Evolutionary conservation across 352 stramenopile genomes (phyloP).

Genomic region (Pythium volutum): DNA sequence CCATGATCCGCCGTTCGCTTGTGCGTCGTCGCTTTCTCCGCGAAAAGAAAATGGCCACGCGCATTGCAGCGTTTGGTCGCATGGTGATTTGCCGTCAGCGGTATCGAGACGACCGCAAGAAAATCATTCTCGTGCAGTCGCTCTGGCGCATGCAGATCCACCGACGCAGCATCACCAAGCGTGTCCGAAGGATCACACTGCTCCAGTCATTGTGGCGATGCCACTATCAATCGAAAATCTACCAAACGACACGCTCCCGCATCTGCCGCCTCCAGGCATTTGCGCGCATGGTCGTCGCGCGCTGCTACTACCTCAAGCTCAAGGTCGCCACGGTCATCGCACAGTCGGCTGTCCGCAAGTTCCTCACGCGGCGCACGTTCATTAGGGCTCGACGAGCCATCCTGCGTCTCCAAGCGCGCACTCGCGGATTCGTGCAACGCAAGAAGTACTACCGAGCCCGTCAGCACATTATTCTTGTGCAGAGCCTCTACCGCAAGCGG

Average conservation of each 20-base stretch:
- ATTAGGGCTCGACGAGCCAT: slow-evolving; percentile 58
- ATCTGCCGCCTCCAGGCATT: slow-evolving; percentile 72
- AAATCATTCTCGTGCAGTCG: slow-evolving; percentile 77
- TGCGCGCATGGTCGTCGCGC: slow-evolving; percentile 57
- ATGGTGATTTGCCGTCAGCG: slow-evolving; percentile 77
- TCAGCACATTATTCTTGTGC: slow-evolving; percentile 60
- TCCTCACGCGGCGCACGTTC: slow-evolving; percentile 62
- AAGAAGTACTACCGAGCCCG: slow-evolving; percentile 52
- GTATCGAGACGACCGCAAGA: slow-evolving; percentile 55
- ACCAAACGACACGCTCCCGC: slow-evolving; percentile 50
- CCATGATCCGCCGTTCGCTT: slow-evolving; percentile 82
- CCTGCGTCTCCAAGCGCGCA: slow-evolving; percentile 64
- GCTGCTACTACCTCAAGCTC: slow-evolving; percentile 52
- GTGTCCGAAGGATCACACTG: slow-evolving; percentile 49
- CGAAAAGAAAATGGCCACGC: slow-evolving; percentile 87
- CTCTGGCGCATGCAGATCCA: slow-evolving; percentile 75
- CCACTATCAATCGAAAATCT: slow-evolving; percentile 50
- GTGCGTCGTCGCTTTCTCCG: slow-evolving; percentile 74
- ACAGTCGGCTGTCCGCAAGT: slow-evolving; percentile 70
- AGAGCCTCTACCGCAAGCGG: slow-evolving; percentile 71
- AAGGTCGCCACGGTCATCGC: slow-evolving; percentile 49
- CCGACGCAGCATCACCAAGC: slow-evolving; percentile 50
- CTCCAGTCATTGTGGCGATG: slow-evolving; percentile 82
- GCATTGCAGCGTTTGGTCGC: slow-evolving; percentile 76
- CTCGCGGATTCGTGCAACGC: slow-evolving; percentile 56